phyloP scores from a whole-genome alignment of 148 eudicot genomes.

The Chenopodium quinoa region DNA sequence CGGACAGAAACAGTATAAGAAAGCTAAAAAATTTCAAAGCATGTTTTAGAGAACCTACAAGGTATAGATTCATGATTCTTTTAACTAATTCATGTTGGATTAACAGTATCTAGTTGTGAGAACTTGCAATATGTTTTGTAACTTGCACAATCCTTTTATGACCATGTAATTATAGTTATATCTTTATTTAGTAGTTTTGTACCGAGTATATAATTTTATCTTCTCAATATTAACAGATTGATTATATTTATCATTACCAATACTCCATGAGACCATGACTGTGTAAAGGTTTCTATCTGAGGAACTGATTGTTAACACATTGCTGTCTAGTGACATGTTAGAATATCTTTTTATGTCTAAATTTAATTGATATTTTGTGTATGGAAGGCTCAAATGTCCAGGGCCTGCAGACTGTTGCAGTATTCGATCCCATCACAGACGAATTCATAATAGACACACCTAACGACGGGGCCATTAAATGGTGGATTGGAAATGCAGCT shows the following conservation, averaged over 20 bases:
- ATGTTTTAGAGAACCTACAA: not conserved
- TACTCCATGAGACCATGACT: not conserved
- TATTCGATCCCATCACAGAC: slow-evolving; percentile 74
- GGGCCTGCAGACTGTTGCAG: slow-evolving; percentile 82
- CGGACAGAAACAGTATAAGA: not conserved
- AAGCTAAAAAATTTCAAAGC: not conserved
- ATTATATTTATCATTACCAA: no score
- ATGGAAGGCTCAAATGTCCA: slow-evolving; percentile 86
- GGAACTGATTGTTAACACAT: not conserved
- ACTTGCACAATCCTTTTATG: not conserved
- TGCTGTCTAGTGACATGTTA: not conserved
- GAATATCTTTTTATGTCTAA: not conserved
- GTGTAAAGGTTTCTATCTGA: not conserved
- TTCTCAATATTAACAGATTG: not conserved
- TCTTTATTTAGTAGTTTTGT: not conserved
- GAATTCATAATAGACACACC: slow-evolving; percentile 88
- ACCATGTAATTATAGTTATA: not conserved
- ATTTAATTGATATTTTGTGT: slow-evolving; percentile 3
- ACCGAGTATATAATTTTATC: not conserved
- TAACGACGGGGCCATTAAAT: slow-evolving; percentile 86
- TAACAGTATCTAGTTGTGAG: not conserved
- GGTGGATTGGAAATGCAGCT: slow-evolving; percentile 99
- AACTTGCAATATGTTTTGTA: not conserved
- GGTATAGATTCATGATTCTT: not conserved
- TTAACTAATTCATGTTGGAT: not conserved